Evolutionary conservation across 441 rosid genomes (phyloP), one percentile per base, ranked within the genome.

Genomic region (Gossypium aridum): DNA sequence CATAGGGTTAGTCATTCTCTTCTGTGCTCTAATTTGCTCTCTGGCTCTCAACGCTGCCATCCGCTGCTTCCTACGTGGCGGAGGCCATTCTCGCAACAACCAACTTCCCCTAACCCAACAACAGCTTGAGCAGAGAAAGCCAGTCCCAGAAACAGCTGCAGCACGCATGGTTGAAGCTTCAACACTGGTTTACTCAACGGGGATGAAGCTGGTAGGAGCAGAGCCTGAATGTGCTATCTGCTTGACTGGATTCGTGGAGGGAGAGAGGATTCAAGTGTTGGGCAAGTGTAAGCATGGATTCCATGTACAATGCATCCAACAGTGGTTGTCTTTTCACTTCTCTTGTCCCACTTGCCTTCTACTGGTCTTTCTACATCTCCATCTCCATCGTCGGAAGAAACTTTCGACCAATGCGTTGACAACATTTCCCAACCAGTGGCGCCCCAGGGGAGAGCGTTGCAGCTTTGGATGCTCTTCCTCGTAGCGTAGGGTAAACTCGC

Each of bases 301-400:
- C 76, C 98, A 93, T 77, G 84, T 77, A 22, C 82, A 70, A 25
- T 93, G 98, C 68, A 82, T 91, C n/a, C 87, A 86, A 54, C 79
- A 76, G 43, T 93, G 94, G 98, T 72, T 91, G 51, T 71, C 81
- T 76, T 79, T 85, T 0, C 92, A 75, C 79, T 73, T 81, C 34
- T 89, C 97, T 1, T 93, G 98, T 83, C 98, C 98, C 47, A 88
- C 89, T 47, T 93, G 95, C 71, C 89, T 28, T 73, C 85, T 74
- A 81, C 70, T 78, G 88, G 91, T 77, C 80, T 83, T 63, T 43
- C 86, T n/a, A 73, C 85, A 28, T 8, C 76, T 4, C 16, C 75
- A 28, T 8, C 76, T 4, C 16, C 75, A 14, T 64, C 83, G 23
- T 28, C 28, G 0, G 72, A 66, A 55, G 71, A 70, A 57, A 28